phyloP scores from a whole-genome alignment of 306 rosid genomes.

The Ochetophila trinervis region DNA sequence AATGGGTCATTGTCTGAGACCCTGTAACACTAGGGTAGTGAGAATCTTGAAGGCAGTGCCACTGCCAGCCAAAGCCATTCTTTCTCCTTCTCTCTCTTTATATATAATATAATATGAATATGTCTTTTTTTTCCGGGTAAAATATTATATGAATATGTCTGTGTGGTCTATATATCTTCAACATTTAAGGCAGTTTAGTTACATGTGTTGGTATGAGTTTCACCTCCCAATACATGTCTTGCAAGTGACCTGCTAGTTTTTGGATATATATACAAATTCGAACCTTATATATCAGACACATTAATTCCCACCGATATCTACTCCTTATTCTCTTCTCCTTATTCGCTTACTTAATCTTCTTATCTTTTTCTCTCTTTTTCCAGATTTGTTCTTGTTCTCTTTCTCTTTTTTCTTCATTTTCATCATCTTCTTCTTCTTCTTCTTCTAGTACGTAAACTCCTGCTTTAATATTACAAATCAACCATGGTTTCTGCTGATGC shows the following conservation, averaged over 20 bases:
- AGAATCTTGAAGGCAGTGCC: slow-evolving; percentile 41
- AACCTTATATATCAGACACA: background rate
- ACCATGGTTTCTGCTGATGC: slow-evolving; percentile 64
- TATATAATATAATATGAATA: background rate
- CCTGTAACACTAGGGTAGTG: slow-evolving; percentile 8
- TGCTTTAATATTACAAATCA: background rate
- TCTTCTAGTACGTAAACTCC: background rate
- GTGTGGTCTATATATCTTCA: background rate
- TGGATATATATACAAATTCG: slow-evolving; percentile 5
- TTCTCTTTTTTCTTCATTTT: background rate
- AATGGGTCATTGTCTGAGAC: slow-evolving; percentile 19
- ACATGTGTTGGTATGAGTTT: slow-evolving; percentile 33
- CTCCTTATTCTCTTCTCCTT: background rate
- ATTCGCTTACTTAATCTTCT: background rate
- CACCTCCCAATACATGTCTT: slow-evolving; percentile 41
- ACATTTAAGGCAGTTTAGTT: slow-evolving; percentile 13
- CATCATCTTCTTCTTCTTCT: background rate
- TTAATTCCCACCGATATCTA: slow-evolving; percentile 11
- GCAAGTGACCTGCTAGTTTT: slow-evolving; percentile 42
- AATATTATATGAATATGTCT: background rate
- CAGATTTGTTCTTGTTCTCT: background rate
- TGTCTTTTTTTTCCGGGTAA: too few species aligned
- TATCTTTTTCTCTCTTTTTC: background rate
- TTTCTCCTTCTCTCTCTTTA: background rate
- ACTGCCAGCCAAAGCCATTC: slow-evolving; percentile 19